Evolutionary conservation across 441 rosid species (phyloP), one percentile per base, ranked within the genome.

Genomic region (Pelargonium myrrhifolium): DNA sequence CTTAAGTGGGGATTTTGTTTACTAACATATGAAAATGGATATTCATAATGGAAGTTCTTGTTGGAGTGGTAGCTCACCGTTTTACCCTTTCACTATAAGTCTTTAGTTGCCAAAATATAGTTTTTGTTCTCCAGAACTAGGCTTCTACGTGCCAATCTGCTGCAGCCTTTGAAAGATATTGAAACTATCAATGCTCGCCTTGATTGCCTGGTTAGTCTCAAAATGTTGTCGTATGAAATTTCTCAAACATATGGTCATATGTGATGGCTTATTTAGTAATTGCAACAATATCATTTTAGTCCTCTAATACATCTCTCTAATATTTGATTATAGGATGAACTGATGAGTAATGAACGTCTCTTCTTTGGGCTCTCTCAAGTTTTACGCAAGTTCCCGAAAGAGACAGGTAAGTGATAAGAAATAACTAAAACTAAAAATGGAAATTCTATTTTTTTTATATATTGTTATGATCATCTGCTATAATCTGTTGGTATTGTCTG

Each of bases 331-430:
- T 87, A 94, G 98, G 99, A 92, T 79, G 99, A 94, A 79, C 75
- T 94, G 74, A 88, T 92, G 98, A 85, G 86, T 85, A 88, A 89
- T 79, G 99, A 94, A 73, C 94, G 89, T 71, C 86, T 92, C 53
- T 94, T 92, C 81, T 92, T 87, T 82, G 98, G 99, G 75, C 96
- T 94, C 62, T 84, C 99, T 72, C 98, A 94, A 84, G 93, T 85
- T 75, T 81, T 94, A 80, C 90, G 92, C 47, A 94, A 94, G 81
- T 94, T 94, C 79, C 98, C 98, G 53, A 92, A 87, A 83, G 99
- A 92, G 79, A 88, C 89, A 49, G 99, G 99, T 87, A 77, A 80
- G 86, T 59, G 26, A 58, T 69, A 28, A 71, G 68, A 53, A 71
- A 70, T 28, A 21, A 66, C 62, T 62, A 31, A 31, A 31, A 31